phyloP scores from a whole-genome alignment of 768 basidiomycete genomes.

The Tylopilus vinaceipallidus region DNA sequence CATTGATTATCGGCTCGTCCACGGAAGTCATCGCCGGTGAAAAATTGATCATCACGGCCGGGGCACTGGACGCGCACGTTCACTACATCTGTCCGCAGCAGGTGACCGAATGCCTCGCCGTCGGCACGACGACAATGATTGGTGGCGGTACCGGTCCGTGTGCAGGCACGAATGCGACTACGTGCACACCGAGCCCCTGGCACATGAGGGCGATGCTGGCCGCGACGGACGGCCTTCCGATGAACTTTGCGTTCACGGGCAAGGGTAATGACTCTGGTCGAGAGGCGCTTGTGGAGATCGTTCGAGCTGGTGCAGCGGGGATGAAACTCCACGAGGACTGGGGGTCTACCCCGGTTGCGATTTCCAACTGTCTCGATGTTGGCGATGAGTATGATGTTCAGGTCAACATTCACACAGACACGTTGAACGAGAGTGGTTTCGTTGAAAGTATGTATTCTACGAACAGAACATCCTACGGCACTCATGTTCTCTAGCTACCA shows the following conservation, averaged over 20 bases:
- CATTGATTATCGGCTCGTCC: constrained; percentile 80
- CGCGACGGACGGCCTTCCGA: constrained; percentile 84
- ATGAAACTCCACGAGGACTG: constrained; percentile 98
- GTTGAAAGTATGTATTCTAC: constrained; percentile 71
- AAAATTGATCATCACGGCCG: constrained; percentile 90
- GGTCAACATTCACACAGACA: constrained; percentile 94
- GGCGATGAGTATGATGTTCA: constrained; percentile 94
- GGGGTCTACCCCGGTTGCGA: constrained; percentile 86
- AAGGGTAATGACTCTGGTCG: constrained; percentile 92
- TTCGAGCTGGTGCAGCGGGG: constrained; percentile 82
- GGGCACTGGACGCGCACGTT: constrained; percentile 87
- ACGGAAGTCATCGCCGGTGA: constrained; percentile 98
- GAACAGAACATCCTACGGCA: not conserved
- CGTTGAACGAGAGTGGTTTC: constrained; percentile 95
- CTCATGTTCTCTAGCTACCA: constrained; percentile 56
- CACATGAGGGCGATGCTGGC: constrained; percentile 90
- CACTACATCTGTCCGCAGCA: constrained; percentile 97
- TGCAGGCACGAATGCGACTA: constrained; percentile 85
- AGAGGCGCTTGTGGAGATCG: constrained; percentile 72
- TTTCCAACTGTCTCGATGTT: constrained; percentile 72
- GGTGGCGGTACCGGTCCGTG: constrained; percentile 96
- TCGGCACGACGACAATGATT: constrained; percentile 90
- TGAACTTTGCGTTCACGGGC: constrained; percentile 95
- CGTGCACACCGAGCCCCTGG: constrained; percentile 88
- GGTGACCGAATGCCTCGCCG: constrained; percentile 78